phyloP scores from a whole-genome alignment of 2,329 filamentous ascomycete species.

The Pseudogymnoascus sp. region DNA sequence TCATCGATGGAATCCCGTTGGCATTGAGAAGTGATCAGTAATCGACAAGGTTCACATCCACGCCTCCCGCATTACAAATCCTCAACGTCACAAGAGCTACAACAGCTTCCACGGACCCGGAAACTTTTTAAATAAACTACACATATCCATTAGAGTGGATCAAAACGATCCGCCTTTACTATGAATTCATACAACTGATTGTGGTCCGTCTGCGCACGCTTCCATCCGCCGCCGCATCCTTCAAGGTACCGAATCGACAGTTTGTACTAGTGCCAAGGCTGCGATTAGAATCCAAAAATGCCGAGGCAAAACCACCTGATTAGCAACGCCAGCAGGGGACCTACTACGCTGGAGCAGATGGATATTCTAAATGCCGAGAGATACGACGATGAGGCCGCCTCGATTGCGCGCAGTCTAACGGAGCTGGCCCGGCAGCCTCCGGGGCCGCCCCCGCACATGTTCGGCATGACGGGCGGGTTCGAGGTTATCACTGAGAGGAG shows the following conservation, averaged over 20 bases:
- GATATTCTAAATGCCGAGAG: constrained; percentile 38
- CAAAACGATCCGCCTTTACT: background rate
- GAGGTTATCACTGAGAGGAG: background rate
- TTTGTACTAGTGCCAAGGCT: background rate
- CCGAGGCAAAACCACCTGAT: background rate
- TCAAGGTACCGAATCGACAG: background rate
- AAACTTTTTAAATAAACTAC: background rate
- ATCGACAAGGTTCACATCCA: background rate
- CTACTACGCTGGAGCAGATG: background rate
- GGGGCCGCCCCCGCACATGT: constrained; percentile 19
- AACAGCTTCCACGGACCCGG: background rate
- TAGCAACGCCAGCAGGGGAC: background rate
- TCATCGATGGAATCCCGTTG: background rate
- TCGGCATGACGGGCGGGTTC: constrained; percentile 19
- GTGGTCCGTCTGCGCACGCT: background rate
- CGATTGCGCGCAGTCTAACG: constrained; percentile 15
- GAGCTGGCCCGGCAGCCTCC: constrained; percentile 11
- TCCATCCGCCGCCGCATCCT: background rate
- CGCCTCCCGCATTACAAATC: background rate
- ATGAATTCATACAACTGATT: background rate
- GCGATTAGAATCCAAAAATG: background rate
- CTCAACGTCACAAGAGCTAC: background rate
- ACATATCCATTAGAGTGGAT: background rate
- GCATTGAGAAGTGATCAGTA: background rate
- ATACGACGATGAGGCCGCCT: constrained; percentile 34